Conservation (phyloP, 2,329 filamentous ascomycete species). For the Botrytis fragariae region DNA sequence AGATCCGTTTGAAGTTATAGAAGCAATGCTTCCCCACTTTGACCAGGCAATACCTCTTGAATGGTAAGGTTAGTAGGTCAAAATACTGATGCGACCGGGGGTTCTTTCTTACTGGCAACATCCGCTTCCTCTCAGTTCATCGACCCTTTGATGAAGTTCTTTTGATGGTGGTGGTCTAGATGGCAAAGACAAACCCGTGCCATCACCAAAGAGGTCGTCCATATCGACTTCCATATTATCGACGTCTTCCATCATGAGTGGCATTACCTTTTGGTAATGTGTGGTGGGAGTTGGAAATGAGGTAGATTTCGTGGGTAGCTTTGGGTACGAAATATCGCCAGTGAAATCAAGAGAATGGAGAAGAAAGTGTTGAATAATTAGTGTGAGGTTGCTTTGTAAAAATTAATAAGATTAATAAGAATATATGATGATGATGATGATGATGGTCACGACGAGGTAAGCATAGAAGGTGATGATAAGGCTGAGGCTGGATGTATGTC, state of each 20-base stretch:
- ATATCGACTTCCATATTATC: conserved; percentile 57
- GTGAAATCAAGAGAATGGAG: not conserved
- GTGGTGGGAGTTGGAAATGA: not conserved
- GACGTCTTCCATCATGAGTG: conserved; percentile 53
- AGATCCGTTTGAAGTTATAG: conserved; percentile 69
- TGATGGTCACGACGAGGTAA: not conserved
- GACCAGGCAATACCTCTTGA: conserved; percentile 82
- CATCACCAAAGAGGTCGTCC: conserved; percentile 73
- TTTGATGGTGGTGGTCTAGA: conserved; percentile 52
- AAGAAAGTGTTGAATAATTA: not conserved
- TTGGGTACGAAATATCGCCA: too few relatives aligned
- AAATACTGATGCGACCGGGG: not conserved
- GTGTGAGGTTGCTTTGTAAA: not conserved
- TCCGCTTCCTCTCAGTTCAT: conserved; percentile 71
- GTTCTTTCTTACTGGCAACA: conserved; percentile 74
- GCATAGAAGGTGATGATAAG: not conserved
- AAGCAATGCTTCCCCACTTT: conserved; percentile 79
- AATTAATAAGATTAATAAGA: not conserved
- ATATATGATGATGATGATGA: not conserved
- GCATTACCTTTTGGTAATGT: conserved; percentile 39
- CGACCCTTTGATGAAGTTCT: conserved; percentile 68
- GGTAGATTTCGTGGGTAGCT: not conserved
- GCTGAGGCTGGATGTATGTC: not conserved
- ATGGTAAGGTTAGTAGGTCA: conserved; percentile 15
- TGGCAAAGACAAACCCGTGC: conserved; percentile 56